Conservation (phyloP, 139 green algal genomes). For the Chlamydomonas applanata region DNA sequence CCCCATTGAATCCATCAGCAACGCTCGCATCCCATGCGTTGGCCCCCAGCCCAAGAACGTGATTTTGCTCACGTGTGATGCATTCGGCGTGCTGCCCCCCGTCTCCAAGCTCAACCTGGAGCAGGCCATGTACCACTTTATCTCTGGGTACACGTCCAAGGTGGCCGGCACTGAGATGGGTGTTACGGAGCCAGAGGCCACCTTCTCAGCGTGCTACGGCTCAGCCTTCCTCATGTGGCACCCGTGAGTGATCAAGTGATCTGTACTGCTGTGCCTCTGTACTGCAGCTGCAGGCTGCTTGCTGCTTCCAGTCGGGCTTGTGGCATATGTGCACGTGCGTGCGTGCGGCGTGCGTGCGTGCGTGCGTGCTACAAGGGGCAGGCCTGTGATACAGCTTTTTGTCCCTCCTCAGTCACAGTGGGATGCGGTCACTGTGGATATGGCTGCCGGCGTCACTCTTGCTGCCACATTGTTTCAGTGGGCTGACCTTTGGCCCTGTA, state of each 20-base stretch:
- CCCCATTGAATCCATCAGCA: conserved; percentile 93
- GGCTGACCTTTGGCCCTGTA: no score
- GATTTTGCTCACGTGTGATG: conserved; percentile 63
- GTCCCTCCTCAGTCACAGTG: no score
- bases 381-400: no score
- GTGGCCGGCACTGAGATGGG: conserved; percentile 93
- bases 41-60: conserved; percentile 78
- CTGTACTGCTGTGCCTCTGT: no score
- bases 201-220: conserved; percentile 85
- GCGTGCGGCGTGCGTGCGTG: no score
- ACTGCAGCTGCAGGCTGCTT: no score
- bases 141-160: conserved; percentile 96
- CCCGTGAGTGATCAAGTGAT: conserved; percentile 28
- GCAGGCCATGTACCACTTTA: conserved; percentile 98
- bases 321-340: no score
- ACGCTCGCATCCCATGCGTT: conserved; percentile 89
- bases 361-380: no score
- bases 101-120: conserved; percentile 79
- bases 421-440: no score
- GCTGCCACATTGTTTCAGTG: no score
- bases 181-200: conserved; percentile 91
- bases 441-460: no score
- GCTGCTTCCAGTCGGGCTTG: no score
- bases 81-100: conserved; percentile 92
- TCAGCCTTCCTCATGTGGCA: conserved; percentile 73